A percentile compares a stretch with the other conserved stretches of the same genome.
Evolutionary conservation across 164 flowering plant genomes (phyloP).

Genomic region (Chimonanthus praecox): DNA sequence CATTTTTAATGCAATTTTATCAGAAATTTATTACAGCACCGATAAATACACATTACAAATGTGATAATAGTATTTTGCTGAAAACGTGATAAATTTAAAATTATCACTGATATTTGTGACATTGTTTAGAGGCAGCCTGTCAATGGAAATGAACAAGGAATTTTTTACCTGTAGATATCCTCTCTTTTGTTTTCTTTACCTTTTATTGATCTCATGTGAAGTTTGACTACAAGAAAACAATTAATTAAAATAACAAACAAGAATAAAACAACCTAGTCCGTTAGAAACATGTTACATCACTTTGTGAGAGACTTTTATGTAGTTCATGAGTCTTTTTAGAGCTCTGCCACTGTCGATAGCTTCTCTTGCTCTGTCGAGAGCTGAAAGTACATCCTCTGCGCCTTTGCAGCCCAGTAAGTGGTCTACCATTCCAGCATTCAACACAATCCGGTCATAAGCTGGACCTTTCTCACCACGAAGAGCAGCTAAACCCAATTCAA

Average conservation of each 20-base stretch:
- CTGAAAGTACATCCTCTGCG: slow-evolving; percentile 67
- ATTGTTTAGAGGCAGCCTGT: too few relatives aligned
- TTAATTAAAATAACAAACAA: not conserved
- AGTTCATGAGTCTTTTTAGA: slow-evolving; percentile 58
- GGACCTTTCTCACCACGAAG: slow-evolving; percentile 88
- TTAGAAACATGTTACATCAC: slow-evolving; percentile 21
- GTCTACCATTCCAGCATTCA: slow-evolving; percentile 97
- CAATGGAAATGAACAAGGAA: too few relatives aligned
- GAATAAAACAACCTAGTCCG: not conserved
- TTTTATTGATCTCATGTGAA: not conserved
- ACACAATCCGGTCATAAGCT: slow-evolving; percentile 85
- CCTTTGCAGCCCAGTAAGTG: slow-evolving; percentile 89
- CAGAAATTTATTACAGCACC: too few relatives aligned
- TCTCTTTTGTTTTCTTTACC: not conserved
- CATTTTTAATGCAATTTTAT: too few relatives aligned
- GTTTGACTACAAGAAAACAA: not conserved
- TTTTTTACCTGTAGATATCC: too few relatives aligned
- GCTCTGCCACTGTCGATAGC: slow-evolving; percentile 96
- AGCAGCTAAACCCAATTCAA: slow-evolving; percentile 89
- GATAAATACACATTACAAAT: too few relatives aligned
- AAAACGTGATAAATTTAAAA: too few relatives aligned
- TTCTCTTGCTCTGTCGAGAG: slow-evolving; percentile 89
- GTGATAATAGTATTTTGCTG: too few relatives aligned
- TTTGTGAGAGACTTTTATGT: slow-evolving; percentile 66
- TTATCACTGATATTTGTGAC: too few relatives aligned